Conservation (phyloP, 768 basidiomycete species). For the Lyophyllum semitale region DNA sequence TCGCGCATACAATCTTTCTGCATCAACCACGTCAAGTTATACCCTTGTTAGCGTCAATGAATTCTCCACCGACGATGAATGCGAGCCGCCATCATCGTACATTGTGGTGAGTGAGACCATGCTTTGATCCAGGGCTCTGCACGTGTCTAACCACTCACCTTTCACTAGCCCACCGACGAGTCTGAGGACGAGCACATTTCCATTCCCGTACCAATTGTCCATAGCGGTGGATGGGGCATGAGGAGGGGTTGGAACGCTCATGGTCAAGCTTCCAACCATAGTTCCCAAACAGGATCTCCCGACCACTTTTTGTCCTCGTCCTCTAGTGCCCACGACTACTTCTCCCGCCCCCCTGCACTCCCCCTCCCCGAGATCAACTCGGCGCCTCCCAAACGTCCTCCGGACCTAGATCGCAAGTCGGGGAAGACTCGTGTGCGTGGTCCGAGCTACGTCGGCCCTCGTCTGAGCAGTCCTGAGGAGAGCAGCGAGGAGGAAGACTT, state of each 20-base stretch:
- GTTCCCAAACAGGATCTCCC: slow-evolving; percentile 26
- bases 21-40: slow-evolving; percentile 41
- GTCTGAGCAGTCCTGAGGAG: slow-evolving; percentile 30
- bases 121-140: slow-evolving; percentile 9
- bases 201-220: slow-evolving; percentile 16
- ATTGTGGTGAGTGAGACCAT: slow-evolving; percentile 26
- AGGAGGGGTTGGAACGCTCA: slow-evolving; percentile 1
- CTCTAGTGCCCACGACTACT: slow-evolving; percentile 24
- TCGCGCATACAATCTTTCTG: slow-evolving; percentile 35
- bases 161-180: slow-evolving; percentile 25
- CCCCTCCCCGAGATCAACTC: slow-evolving; percentile 5
- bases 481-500: slow-evolving; percentile 39
- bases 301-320: slow-evolving; percentile 18
- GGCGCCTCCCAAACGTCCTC: slow-evolving; percentile 20
- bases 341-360: slow-evolving; percentile 19
- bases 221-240: slow-evolving; percentile 17
- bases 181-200: slow-evolving; percentile 30
- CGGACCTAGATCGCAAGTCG: slow-evolving; percentile 16
- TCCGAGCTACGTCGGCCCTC: slow-evolving; percentile 37
- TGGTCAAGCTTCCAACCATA: slow-evolving; percentile 22
- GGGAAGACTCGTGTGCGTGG: slow-evolving; percentile 22
- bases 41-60: slow-evolving; percentile 45
- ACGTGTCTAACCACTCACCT: slow-evolving; percentile 18
- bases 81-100: slow-evolving; percentile 25
- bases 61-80: slow-evolving; percentile 39